Conservation (phyloP, 2,329 filamentous ascomycete genomes). For the Trichoderma citrinoviride region DNA sequence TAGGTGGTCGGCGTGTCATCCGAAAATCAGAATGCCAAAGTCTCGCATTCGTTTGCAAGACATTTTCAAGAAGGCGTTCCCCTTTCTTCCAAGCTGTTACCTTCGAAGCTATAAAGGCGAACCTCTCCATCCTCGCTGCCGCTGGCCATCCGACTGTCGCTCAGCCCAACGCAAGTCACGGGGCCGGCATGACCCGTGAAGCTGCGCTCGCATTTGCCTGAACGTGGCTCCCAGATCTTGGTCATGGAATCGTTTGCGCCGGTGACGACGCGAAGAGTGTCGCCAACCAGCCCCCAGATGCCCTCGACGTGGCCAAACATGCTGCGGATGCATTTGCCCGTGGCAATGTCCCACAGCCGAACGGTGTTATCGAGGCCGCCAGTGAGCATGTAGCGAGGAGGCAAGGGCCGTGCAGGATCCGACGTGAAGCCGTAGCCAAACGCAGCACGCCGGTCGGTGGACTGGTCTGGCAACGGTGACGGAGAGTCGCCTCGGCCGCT, state of each 20-base stretch:
- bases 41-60: background rate
- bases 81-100: slow-evolving; percentile 47
- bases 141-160: slow-evolving; percentile 84
- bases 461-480: slow-evolving; percentile 31
- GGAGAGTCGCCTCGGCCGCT: slow-evolving; percentile 49
- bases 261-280: slow-evolving; percentile 82
- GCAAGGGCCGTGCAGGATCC: slow-evolving; percentile 63
- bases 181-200: slow-evolving; percentile 88
- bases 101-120: slow-evolving; percentile 74
- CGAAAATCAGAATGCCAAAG: background rate
- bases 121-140: slow-evolving; percentile 94
- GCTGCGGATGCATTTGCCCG: slow-evolving; percentile 78
- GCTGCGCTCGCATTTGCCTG: slow-evolving; percentile 86
- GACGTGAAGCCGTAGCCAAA: slow-evolving; percentile 63
- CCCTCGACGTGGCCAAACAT: slow-evolving; percentile 98
- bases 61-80: slow-evolving; percentile 47
- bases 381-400: slow-evolving; percentile 88
- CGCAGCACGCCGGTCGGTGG: slow-evolving; percentile 47
- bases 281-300: slow-evolving; percentile 88
- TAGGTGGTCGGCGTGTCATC: background rate
- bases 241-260: slow-evolving; percentile 93
- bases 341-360: slow-evolving; percentile 84
- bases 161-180: slow-evolving; percentile 88
- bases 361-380: slow-evolving; percentile 89
- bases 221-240: slow-evolving; percentile 88